Evolutionary conservation across 106 monocot species (phyloP), one percentile per base, ranked within the genome.

Genomic region (Platanthera guangdongensis): DNA sequence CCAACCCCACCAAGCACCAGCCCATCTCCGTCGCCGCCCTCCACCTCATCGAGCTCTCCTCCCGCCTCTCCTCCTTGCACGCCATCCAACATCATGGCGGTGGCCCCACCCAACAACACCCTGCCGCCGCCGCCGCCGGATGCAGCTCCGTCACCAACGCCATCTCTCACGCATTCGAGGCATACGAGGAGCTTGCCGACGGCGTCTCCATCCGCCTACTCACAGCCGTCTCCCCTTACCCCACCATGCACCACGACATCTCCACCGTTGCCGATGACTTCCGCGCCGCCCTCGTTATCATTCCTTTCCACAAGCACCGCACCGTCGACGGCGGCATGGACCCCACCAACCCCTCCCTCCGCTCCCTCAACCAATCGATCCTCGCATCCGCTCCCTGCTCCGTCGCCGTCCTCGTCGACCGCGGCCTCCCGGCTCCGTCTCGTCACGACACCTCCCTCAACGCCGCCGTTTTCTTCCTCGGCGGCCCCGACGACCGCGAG

Each of bases 281-380:
- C 68, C 83, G 76, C 57, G 83, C 69, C 7, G 78, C 88, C 22
- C 68, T 95, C 32, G 71, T 95, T 73, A 9, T 95, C 71, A 82
- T 95, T 21, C 95, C 95, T 0, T 92, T 95, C 74, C 92, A 95
- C 79, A 95, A 88, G 85, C 85, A 87, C 39, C 86, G 77, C 53
- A 82, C 85, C 2, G 86, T 92, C 16, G 95, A 95, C 74, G 95
- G 92, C 16, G 78, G 64, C 18, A 76, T 95, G 85, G 94, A 87
- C 88, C 73, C 76, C 30, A 82, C 64, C 46, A 86, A 92, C 78
- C 83, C 80, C 0, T 84, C 86, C 4, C 82, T 95, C 39, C 88
- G 84, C 46, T 46, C 74, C 16, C 77, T 95, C 32, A 95, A 92
- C 88, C 76, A 81, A 69, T 75, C 52, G 48, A 75, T 95, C 49